Conservation (phyloP, 225 moss, liverwort and hornwort genomes). For the Rhytidiadelphus loreus region DNA sequence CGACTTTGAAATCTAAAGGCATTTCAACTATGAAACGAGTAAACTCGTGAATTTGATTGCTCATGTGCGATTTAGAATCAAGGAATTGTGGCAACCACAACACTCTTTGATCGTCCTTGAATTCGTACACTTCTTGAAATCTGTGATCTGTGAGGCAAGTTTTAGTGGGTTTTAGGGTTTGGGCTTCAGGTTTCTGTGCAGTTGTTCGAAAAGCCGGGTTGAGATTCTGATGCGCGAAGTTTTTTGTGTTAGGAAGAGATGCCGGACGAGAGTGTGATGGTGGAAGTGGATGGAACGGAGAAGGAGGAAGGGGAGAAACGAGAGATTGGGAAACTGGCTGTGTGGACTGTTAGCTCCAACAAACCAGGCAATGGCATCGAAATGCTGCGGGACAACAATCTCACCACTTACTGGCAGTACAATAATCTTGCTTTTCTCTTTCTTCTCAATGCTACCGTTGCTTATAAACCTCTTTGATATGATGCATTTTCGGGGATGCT, state of each 20-base stretch:
- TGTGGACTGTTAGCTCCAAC: conserved; percentile 95
- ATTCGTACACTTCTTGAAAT: not conserved
- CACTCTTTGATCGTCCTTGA: not conserved
- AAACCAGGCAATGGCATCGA: conserved; percentile 95
- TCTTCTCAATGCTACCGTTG: not conserved
- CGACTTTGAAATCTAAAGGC: not conserved
- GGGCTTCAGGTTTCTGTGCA: not conserved
- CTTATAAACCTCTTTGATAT: not conserved
- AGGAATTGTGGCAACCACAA: not conserved
- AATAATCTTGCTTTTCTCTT: not conserved
- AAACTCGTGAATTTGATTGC: not conserved
- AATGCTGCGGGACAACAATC: conserved; percentile 79
- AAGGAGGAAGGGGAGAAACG: conserved; percentile 68
- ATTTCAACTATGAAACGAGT: not conserved
- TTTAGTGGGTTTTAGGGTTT: not conserved
- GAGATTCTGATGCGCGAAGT: not conserved
- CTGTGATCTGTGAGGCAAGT: not conserved
- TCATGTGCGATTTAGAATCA: not conserved
- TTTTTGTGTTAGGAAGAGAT: not conserved
- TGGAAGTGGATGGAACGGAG: conserved; percentile 34
- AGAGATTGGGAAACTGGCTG: conserved; percentile 89
- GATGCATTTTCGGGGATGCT: not conserved
- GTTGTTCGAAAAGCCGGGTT: not conserved
- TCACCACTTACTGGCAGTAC: conserved; percentile 93
- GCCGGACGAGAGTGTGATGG: conserved; percentile 27